A percentile compares a stretch with the other conserved stretches of the same genome.
These are phyloP conservation scores for Mycena polygramma DNA, from an alignment of 768 basidiomycete species.

Conservation along the genomic window DNA sequence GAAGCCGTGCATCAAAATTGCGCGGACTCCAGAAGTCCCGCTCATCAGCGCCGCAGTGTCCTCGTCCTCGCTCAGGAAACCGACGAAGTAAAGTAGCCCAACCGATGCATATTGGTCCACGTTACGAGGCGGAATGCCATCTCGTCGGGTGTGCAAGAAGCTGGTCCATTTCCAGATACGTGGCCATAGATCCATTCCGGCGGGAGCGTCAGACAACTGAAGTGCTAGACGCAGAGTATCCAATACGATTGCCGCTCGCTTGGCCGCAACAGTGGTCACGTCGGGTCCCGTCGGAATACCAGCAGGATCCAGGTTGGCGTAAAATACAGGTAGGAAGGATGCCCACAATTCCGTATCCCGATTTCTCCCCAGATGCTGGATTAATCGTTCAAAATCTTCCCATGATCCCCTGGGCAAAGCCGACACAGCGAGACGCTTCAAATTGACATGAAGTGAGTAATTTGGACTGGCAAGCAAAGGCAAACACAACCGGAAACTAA, in stretches of 20 bases:
- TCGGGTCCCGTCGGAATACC: not conserved
- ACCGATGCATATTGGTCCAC: too few species aligned
- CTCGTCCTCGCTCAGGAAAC: too few species aligned
- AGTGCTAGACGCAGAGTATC: not conserved
- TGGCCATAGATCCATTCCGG: not conserved
- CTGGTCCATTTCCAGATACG: not conserved
- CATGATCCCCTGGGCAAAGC: not conserved
- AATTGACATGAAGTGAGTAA: not conserved
- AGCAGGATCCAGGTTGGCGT: slow-evolving; percentile 2
- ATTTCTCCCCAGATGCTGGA: not conserved
- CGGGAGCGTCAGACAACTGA: not conserved
- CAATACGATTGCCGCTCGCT: not conserved
- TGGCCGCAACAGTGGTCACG: not conserved
- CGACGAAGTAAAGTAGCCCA: too few species aligned
- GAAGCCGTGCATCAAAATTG: too few species aligned
- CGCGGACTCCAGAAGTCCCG: too few species aligned
- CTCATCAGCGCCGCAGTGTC: too few species aligned
- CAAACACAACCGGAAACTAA: not conserved
- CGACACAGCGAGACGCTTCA: not conserved
- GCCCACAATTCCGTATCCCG: too few species aligned
- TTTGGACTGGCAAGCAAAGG: too few species aligned
- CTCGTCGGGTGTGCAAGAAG: not conserved
- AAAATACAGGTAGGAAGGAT: not conserved
- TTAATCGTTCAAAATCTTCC: not conserved
- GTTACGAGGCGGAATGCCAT: not conserved